Conservation (phyloP, 2,329 filamentous ascomycete species). For the Chaetomium sp. region DNA sequence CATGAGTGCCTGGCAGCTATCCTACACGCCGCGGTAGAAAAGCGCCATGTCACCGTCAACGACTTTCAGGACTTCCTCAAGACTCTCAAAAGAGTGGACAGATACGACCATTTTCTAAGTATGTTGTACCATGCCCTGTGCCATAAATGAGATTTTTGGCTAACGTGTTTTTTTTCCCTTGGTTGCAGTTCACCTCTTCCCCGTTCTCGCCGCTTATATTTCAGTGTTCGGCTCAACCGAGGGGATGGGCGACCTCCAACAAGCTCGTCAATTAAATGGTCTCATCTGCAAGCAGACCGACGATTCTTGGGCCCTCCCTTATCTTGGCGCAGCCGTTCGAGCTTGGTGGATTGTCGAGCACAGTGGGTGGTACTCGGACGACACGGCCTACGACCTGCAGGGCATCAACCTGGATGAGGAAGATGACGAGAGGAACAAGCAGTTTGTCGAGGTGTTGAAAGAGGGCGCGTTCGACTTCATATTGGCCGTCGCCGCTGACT, state of each 20-base stretch:
- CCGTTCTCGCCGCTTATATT: slow-evolving; percentile 70
- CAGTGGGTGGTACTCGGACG: slow-evolving; percentile 79
- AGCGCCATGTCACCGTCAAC: slow-evolving; percentile 58
- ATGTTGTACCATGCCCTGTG: slow-evolving; percentile 19
- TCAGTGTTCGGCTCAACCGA: slow-evolving; percentile 73
- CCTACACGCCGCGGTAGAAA: slow-evolving; percentile 70
- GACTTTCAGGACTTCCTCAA: slow-evolving; percentile 70
- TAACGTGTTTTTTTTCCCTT: not conserved
- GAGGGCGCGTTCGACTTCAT: slow-evolving; percentile 92
- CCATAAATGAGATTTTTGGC: not conserved
- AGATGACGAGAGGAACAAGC: slow-evolving; percentile 59
- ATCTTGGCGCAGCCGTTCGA: slow-evolving; percentile 70
- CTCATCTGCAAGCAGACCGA: slow-evolving; percentile 61
- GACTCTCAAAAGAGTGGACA: slow-evolving; percentile 62
- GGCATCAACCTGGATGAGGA: slow-evolving; percentile 63
- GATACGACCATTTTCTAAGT: slow-evolving; percentile 62
- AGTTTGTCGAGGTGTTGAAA: slow-evolving; percentile 70
- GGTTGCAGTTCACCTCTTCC: slow-evolving; percentile 66
- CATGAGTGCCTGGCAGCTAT: slow-evolving; percentile 86
- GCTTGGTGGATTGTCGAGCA: slow-evolving; percentile 92
- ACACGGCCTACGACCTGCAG: slow-evolving; percentile 51
- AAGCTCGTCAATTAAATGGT: slow-evolving; percentile 64
- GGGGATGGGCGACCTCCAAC: slow-evolving; percentile 57
- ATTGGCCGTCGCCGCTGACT: slow-evolving; percentile 74
- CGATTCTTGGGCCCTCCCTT: slow-evolving; percentile 63